A percentile compares a stretch with the other conserved stretches of the same genome.
These are phyloP conservation scores for Salix purpurea DNA, from an alignment of 345 rosid genomes.

Conservation along the genomic window DNA sequence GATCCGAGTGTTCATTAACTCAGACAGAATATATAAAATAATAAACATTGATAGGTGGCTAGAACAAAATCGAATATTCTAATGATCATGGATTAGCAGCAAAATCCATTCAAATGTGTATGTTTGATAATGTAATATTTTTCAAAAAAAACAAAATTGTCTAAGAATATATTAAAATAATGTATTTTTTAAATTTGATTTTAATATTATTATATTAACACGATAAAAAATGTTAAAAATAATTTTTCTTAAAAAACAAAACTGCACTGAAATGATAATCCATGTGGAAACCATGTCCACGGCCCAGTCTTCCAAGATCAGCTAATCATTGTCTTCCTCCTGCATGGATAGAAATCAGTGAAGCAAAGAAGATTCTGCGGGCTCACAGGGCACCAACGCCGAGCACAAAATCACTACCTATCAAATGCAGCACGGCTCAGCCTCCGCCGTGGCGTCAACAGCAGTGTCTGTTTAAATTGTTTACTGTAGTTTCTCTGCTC, in stretches of 20 bases:
- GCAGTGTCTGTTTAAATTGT: constrained; percentile 39
- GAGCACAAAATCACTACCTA: constrained; percentile 43
- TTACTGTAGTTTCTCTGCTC: constrained; percentile 57
- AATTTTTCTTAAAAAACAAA: too few relatives aligned
- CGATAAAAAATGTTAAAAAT: too few relatives aligned
- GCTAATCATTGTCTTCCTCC: constrained; percentile 73
- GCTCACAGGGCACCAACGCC: not conserved
- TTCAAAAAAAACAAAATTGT: too few relatives aligned
- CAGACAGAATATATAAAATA: too few relatives aligned
- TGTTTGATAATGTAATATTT: too few relatives aligned
- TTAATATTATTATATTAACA: too few relatives aligned
- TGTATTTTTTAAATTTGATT: too few relatives aligned
- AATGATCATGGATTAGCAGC: too few relatives aligned
- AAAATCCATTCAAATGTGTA: too few relatives aligned
- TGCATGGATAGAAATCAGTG: constrained; percentile 19
- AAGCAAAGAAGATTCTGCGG: not conserved
- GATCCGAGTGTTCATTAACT: too few relatives aligned
- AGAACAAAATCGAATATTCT: not conserved
- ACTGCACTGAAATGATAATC: constrained; percentile 23
- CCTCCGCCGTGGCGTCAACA: constrained; percentile 34
- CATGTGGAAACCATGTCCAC: constrained; percentile 73
- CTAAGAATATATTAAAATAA: too few relatives aligned
- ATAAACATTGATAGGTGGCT: too few relatives aligned
- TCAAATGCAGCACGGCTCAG: constrained; percentile 85
- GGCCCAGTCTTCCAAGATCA: constrained; percentile 63